Evolutionary conservation across 2,329 filamentous ascomycete genomes (phyloP), one percentile per base, ranked within the genome.

Genomic region (Ambrosiella beaveri): DNA sequence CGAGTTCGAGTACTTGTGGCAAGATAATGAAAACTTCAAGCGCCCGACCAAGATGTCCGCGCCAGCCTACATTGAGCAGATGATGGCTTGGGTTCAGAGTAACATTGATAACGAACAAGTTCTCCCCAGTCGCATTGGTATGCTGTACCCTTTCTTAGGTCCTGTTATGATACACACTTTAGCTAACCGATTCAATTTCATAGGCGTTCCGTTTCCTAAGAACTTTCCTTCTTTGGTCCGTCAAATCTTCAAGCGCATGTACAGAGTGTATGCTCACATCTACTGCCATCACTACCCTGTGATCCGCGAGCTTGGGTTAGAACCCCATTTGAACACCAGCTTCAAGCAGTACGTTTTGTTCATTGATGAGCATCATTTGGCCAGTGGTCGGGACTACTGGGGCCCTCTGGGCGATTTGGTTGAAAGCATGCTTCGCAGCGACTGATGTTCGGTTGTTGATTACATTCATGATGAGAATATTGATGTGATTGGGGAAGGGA

Each of bases 331-430:
- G 63, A 98, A 98, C 73, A 98, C 93, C 12, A 95, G 88, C 73
- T 98, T 98, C 81, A 98, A 98, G 78, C 93, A 98, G 72, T 98
- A 97, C 68, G 93, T 98, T 62, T 79, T 98, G 60, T 98, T 98
- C 71, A 89, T 98, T 64, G 90, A 98, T 70, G 94, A 98, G 77
- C 93, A 97, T 72, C 83, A 81, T 64, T 73, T 98, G 64, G 89
- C 89, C 36, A 94, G 83, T 66, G 93, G 91, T 55, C 90, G 95
- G 71, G 93, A 98, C 70, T 98, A 91, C 74, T 98, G 91, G 85
- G 93, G 93, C 1, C 93, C 93, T 11, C 70, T 98, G 59, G 91
- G 91, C 9, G 93, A 98, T 70, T 74, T 98, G 64, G 93, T 98
- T 55, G 93, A 98, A 69, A 97, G 88, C 70, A 98, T 98, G 90